Evolutionary conservation across 148 eudicot species (phyloP).

Genomic region (Cornus florida): DNA sequence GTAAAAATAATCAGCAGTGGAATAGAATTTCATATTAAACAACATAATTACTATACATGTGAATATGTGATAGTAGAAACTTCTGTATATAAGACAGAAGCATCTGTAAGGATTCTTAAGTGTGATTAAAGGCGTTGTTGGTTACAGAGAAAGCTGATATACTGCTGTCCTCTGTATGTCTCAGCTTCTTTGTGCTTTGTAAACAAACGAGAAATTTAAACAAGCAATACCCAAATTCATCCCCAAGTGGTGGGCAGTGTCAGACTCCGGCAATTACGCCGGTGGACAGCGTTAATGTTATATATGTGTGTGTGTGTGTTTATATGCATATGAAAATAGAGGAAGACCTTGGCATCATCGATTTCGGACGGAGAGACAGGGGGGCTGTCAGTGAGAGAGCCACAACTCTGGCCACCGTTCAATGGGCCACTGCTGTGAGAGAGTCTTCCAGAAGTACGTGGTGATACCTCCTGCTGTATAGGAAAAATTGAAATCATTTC

Average conservation of each 20-base stretch:
- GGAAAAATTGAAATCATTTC: background rate
- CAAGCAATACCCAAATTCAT: background rate
- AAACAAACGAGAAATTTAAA: background rate
- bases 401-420: constrained; percentile 36
- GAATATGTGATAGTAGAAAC: background rate
- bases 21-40: too few species aligned
- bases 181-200: constrained; percentile 14
- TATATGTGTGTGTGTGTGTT: too few species aligned
- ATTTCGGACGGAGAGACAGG: constrained; percentile 91
- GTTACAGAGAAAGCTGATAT: constrained; percentile 37
- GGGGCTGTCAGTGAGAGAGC: constrained; percentile 89
- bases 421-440: constrained; percentile 97
- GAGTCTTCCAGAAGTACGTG: constrained; percentile 88
- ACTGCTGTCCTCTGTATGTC: constrained; percentile 9
- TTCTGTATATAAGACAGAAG: constrained; percentile 11
- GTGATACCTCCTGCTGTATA: constrained; percentile 89
- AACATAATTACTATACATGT: too few species aligned
- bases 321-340: background rate
- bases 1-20: background rate
- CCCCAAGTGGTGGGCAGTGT: background rate
- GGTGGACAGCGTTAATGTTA: background rate
- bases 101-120: background rate
- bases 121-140: constrained; percentile 18
- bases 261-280: constrained; percentile 16
- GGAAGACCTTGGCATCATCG: constrained; percentile 68